Base-by-base conservation (phyloP, 2,329 filamentous ascomycete genomes). In the Stagonosporopsis cucurbitacearum region DNA sequence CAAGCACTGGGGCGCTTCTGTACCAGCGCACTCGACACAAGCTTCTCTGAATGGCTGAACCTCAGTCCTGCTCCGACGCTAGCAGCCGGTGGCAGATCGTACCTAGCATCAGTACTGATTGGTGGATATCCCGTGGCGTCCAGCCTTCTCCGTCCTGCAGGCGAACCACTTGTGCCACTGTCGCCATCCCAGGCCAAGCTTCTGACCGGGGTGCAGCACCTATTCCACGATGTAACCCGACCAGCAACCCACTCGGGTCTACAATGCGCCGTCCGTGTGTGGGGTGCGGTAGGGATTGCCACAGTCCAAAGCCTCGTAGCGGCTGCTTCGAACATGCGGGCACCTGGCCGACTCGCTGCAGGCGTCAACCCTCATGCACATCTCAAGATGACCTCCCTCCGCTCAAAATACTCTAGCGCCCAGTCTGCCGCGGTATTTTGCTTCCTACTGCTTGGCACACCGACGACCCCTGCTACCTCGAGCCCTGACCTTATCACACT, bases 151-250 rank as follows among this genome's bases (percentile, higher is more conserved):
- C 68, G 69, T 72, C 66, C 67, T 71, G 69, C 70, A 72, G 58
- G 58, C 56, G 50, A 57, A 53, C 63, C 59, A 57, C 66, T 62
- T 59, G 65, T 63, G 63, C 66, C 66, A 57, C 66, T 62, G 61
- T 66, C 65, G 63, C 66, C 66, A 66, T 65, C 63, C 62, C 52
- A 58, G 50, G 59, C 58, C 64, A 60, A 63, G 66, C 60, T 57
- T 59, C 54, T 57, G 49, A 33, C 66, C 60, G 53, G 66, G 63
- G 63, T 65, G 58, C 63, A 45, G 57, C 58, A 50, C 54, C 53
- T 52, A 49, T 64, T 63, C 57, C 63, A 63, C 70, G 72, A 74
- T 74, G 72, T 75, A 74, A 75, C 72, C 65, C 66, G 66, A 69
- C 66, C 53, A 56, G 62, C 63, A 64, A 60, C 61, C 61, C 61